Evolutionary conservation across 352 stramenopile species (phyloP).

Genomic region (Globisporangium nodosum): DNA sequence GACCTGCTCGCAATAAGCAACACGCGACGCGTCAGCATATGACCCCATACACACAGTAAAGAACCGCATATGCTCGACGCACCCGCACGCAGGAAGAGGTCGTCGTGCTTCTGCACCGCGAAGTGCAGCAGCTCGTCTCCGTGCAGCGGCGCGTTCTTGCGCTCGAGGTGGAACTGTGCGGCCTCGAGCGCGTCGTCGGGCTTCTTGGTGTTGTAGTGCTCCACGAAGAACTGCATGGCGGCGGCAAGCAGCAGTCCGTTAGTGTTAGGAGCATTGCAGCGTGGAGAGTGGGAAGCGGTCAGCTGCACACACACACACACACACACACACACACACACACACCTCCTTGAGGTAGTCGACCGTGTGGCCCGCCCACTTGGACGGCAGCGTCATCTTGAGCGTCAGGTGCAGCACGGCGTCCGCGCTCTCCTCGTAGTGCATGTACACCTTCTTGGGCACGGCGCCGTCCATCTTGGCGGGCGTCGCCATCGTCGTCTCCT

Average conservation of each 20-base stretch:
- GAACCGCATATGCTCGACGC: neutral
- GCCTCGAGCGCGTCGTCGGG: slow-evolving; percentile 55
- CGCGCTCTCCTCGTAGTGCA: slow-evolving; percentile 76
- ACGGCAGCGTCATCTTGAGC: slow-evolving; percentile 86
- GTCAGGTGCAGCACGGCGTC: slow-evolving; percentile 59
- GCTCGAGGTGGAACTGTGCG: slow-evolving; percentile 60
- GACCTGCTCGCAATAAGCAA: slow-evolving; percentile 11
- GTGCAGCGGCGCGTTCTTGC: slow-evolving; percentile 50
- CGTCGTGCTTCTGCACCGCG: slow-evolving; percentile 81
- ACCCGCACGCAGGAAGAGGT: slow-evolving; percentile 78
- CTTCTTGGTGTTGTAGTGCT: slow-evolving; percentile 90
- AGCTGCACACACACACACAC: slow-evolving; percentile 16
- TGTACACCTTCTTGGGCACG: slow-evolving; percentile 85
- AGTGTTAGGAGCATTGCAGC: too few relatives aligned
- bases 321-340: neutral
- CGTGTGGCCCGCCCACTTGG: slow-evolving; percentile 78
- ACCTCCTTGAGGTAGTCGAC: slow-evolving; percentile 83
- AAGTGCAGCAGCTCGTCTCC: slow-evolving; percentile 76
- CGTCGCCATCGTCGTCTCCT: slow-evolving; percentile 1
- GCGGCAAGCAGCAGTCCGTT: neutral
- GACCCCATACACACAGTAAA: neutral
- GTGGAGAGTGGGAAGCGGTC: too few relatives aligned
- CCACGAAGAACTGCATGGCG: slow-evolving; percentile 73
- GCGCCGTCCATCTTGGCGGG: slow-evolving; percentile 67
- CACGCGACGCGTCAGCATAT: neutral